Evolutionary conservation across 345 rosid genomes (phyloP), one percentile per base, ranked within the genome.

Genomic region (Tarenaya hassleriana): DNA sequence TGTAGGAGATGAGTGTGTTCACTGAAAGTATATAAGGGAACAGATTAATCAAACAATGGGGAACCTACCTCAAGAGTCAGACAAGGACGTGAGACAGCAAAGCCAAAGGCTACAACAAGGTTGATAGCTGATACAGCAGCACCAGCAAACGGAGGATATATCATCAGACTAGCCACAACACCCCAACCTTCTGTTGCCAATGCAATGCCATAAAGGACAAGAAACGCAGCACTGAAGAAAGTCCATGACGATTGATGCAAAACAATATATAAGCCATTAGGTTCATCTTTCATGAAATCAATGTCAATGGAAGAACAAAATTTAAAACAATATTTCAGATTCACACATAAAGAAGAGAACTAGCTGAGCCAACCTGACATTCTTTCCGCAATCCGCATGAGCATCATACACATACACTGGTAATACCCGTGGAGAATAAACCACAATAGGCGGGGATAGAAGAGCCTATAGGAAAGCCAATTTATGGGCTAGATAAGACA

Each of bases 111-210:
- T 50, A 94, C 89, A 62, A 94, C 99, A 57, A 94, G 95, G 52
- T 95, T 84, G 61, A 88, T 71, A 40, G 99, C 97, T 16, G 99
- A 94, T 32, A 94, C 97, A 60, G 99, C 94, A 69, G 99, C 97
- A 66, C 99, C 99, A 65, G 97, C 97, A 73, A 86, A 94, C 14
- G 99, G 99, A 41, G 99, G 99, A 74, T 86, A 83, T 57, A 94
- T 86, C 58, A 67, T 82, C 75, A 94, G 81, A 78, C 99, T 94
- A 55, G 99, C 99, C 63, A 94, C 94, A 41, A 94, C 99, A 56
- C 99, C 99, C 99, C 99, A 94, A 55, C 97, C 99, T 67, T 94
- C 99, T 56, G 79, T 88, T 64, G 99, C 97, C 74, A 94, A 74
- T 21, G 99, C 99, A 69, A 94, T 75, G 67, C 97, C 99, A 70